phyloP scores from a whole-genome alignment of 2,329 filamentous ascomycete species.

The Dactylonectria macrodidyma region DNA sequence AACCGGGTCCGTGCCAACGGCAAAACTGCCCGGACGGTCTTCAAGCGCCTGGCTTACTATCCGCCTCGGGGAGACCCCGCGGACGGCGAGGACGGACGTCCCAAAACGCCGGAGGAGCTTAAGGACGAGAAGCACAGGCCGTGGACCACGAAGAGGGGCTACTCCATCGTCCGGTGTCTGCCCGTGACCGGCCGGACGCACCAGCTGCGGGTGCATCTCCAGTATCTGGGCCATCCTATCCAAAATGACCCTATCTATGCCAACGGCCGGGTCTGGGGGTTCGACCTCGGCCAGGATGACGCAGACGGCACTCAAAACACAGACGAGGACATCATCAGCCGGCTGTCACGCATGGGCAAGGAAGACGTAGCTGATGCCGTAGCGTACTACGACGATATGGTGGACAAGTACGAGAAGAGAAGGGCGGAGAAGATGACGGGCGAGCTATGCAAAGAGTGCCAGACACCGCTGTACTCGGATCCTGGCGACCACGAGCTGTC shows the following conservation, averaged over 20 bases:
- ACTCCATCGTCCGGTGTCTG: slow-evolving; percentile 94
- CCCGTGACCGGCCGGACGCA: slow-evolving; percentile 96
- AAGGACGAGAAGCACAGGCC: slow-evolving; percentile 51
- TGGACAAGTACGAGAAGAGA: slow-evolving; percentile 89
- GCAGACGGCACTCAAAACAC: slow-evolving; percentile 77
- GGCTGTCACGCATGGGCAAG: slow-evolving; percentile 92
- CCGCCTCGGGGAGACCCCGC: slow-evolving; percentile 62
- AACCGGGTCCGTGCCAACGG: slow-evolving; percentile 96
- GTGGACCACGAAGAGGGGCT: slow-evolving; percentile 77
- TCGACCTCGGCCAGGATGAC: slow-evolving; percentile 79
- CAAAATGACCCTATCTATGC: slow-evolving; percentile 98
- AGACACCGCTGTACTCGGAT: slow-evolving; percentile 93
- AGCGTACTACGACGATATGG: slow-evolving; percentile 94
- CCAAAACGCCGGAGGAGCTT: slow-evolving; percentile 42
- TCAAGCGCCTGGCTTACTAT: slow-evolving; percentile 94
- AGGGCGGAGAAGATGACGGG: slow-evolving; percentile 96
- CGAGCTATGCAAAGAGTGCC: slow-evolving; percentile 83
- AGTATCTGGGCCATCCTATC: slow-evolving; percentile 95
- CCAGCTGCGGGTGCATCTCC: slow-evolving; percentile 93
- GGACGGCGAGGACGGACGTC: slow-evolving; percentile 38
- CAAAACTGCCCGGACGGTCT: slow-evolving; percentile 91
- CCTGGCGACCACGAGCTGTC: slow-evolving; percentile 91
- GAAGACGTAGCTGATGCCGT: slow-evolving; percentile 91
- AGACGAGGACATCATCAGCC: slow-evolving; percentile 91
- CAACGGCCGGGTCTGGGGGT: slow-evolving; percentile 92